phyloP scores from a whole-genome alignment of 208 protist species.

The Crithidia acanthocephali region DNA sequence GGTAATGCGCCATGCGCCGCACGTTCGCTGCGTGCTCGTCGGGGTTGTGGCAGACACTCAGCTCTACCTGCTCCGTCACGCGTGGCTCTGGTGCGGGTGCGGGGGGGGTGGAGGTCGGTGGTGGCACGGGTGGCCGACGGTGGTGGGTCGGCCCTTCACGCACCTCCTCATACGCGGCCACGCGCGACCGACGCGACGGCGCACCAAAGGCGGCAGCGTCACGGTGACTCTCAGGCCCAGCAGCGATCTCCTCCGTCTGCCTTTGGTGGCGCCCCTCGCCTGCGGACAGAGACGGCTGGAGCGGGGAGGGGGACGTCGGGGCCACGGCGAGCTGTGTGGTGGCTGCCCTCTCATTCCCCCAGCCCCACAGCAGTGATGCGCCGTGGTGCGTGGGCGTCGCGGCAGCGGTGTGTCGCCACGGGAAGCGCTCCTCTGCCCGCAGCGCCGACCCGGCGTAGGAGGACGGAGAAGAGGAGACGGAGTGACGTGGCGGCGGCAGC shows the following conservation, averaged over 20 bases:
- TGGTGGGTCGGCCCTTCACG: not conserved
- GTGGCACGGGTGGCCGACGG: not conserved
- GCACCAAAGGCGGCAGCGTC: not conserved
- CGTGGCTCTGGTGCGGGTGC: not conserved
- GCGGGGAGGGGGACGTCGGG: slow-evolving; percentile 6
- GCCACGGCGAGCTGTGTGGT: not conserved
- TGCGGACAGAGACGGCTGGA: not conserved
- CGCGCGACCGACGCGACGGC: not conserved
- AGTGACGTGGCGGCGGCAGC: not conserved
- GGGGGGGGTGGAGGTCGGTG: not conserved
- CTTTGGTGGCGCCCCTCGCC: too few relatives aligned
- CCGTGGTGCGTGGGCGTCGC: slow-evolving; percentile 9
- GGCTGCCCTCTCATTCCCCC: slow-evolving; percentile 4
- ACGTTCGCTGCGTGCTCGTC: slow-evolving; percentile 50
- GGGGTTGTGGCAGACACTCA: slow-evolving; percentile 4
- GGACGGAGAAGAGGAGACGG: not conserved
- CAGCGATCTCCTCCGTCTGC: too few relatives aligned
- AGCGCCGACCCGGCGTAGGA: not conserved
- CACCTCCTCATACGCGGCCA: slow-evolving; percentile 30
- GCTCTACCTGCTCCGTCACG: not conserved
- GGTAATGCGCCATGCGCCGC: slow-evolving; percentile 52
- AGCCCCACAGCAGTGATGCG: slow-evolving; percentile 35
- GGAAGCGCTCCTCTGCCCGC: slow-evolving; percentile 7
- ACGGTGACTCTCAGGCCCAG: not conserved
- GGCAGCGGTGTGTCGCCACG: slow-evolving; percentile 19